phyloP scores from a whole-genome alignment of 805 yeast species.

The Candida alai region DNA sequence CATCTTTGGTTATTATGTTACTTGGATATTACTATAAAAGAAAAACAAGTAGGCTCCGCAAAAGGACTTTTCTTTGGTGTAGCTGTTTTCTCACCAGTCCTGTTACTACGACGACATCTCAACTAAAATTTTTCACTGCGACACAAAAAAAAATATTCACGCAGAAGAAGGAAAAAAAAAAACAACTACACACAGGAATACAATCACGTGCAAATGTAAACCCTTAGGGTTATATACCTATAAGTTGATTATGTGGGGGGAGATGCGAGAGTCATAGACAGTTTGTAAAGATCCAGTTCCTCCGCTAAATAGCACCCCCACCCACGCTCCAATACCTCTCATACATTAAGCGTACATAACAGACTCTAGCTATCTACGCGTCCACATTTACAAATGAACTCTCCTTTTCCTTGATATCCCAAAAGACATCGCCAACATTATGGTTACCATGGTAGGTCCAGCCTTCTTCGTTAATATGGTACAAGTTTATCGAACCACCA shows the following conservation, averaged over 20 bases:
- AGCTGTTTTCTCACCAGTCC: too few species aligned
- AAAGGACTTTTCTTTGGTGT: conserved; percentile 3
- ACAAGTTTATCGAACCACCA: conserved; percentile 93
- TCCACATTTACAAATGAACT: conserved; percentile 83
- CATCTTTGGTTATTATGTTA: conserved; percentile 15
- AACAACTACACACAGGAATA: conserved; percentile 6
- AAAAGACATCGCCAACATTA: conserved; percentile 85
- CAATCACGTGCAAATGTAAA: conserved; percentile 1
- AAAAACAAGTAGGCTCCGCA: background rate
- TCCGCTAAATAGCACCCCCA: background rate
- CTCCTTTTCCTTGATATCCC: conserved; percentile 87
- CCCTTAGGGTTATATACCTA: conserved; percentile 2
- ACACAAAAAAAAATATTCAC: background rate
- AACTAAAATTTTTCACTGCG: conserved; percentile 4
- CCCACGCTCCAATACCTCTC: background rate
- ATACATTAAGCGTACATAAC: background rate
- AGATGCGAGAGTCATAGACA: too few species aligned
- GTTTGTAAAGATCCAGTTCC: too few species aligned
- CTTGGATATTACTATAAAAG: conserved; percentile 1
- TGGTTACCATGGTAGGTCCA: conserved; percentile 96
- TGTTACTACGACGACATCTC: too few species aligned
- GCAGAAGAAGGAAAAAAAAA: too few species aligned
- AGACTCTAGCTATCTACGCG: conserved; percentile 24
- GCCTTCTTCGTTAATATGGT: conserved; percentile 88
- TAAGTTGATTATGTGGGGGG: too few species aligned